These are phyloP conservation scores for Ceratobasidium sp. DNA, from an alignment of 1,284 basidiomycete species.

Conservation along the genomic window DNA sequence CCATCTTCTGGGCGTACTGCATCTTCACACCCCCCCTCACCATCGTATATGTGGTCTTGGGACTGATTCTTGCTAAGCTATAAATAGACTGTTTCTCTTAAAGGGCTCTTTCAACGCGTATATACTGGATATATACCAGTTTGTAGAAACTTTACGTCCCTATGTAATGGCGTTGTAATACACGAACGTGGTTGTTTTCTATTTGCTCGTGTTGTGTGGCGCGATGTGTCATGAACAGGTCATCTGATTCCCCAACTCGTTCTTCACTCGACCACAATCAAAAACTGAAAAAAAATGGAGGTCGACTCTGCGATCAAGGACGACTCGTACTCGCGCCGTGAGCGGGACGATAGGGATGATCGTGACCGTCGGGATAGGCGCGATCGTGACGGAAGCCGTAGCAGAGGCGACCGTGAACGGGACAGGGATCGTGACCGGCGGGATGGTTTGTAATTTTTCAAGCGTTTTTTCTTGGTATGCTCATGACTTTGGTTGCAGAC, in stretches of 20 bases:
- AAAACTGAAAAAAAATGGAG: constrained; percentile 37
- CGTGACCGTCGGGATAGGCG: constrained; percentile 47
- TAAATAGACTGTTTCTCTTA: constrained; percentile 43
- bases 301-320: constrained; percentile 31
- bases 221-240: constrained; percentile 19
- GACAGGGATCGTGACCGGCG: constrained; percentile 49
- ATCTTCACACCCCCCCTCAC: constrained; percentile 84
- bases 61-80: constrained; percentile 59
- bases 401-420: constrained; percentile 55
- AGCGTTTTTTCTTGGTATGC: neutral
- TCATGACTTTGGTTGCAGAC: constrained; percentile 12
- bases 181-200: neutral
- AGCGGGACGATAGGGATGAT: constrained; percentile 50
- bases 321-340: constrained; percentile 31
- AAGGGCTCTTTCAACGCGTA: neutral
- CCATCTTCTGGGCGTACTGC: constrained; percentile 86
- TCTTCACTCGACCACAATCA: constrained; percentile 22
- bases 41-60: constrained; percentile 78
- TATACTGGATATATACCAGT: constrained; percentile 22
- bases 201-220: constrained; percentile 1
- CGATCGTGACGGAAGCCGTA: constrained; percentile 54
- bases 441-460: constrained; percentile 25
- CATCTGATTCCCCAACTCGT: constrained; percentile 32
- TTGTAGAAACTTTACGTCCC: neutral
- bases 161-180: neutral